Base-by-base conservation (phyloP, 169 alveolate genomes). In the Miamiensis avidus region DNA sequence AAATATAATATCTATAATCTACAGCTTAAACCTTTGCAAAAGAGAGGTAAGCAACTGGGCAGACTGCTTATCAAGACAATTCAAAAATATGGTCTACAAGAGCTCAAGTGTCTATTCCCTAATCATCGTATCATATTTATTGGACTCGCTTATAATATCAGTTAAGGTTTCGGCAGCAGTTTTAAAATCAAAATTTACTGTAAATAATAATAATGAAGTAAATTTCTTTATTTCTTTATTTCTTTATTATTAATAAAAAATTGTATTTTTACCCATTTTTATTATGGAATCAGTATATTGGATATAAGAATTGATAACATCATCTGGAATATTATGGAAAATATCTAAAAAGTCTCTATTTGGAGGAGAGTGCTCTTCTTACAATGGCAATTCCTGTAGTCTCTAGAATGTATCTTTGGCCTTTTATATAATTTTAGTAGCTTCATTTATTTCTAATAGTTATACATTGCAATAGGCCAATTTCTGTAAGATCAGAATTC, bases 1-100 rank as follows among this genome's bases (percentile, higher is more conserved):
- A 72, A 86, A 77, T 11, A 86, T 86, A 11, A 86, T 31, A 74
- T 86, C 90, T 29, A 86, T 31, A 49, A 31, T 64, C 75, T 82
- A 79, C 34, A 75, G 31, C 34, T 74, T 86, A 34, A 74, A 74
- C n/a, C 65, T 86, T 4, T 81, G 29, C n/a, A 75, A 81, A 34
- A 79, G 32, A 32, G 65, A 65, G 81, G 72, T 34, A 86, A 79
- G 28, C 81, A 75, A 4, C 31, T 65, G n/a, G 75, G 65, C 4
- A 74, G 34, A 28, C 84, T 31, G 27, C 74, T 75, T 31, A 74
- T 65, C 26, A 4, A 49, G 4, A 49, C 4, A 49, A 49, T 64
- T 86, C 34, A 30, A 49, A 75, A 81, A 77, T 34, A 86, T 81
- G 31, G 79, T 81, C 11, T 75, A 31, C 30, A 86, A 31, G 11